Evolutionary conservation across 176 grass and related monocot species (phyloP).

Genomic region (Secale cereale): DNA sequence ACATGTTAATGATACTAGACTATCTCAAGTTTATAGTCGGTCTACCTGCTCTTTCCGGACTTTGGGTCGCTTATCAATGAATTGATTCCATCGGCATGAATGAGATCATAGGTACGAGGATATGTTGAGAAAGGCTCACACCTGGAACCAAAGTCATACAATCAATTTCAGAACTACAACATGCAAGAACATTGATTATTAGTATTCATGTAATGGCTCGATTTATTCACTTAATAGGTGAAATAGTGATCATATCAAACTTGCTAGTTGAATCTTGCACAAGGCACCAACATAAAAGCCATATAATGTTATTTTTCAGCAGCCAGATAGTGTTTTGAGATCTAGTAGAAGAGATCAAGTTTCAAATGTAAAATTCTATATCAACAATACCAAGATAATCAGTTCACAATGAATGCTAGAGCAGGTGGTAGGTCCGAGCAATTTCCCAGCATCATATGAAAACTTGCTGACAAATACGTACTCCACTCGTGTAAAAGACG

Average conservation of each 20-base stretch:
- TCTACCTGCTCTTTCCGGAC: slow-evolving; percentile 68
- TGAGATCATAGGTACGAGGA: slow-evolving; percentile 86
- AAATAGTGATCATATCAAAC: not conserved
- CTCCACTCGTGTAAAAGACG: too few species aligned
- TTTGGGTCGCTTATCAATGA: slow-evolving; percentile 54
- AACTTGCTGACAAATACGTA: not conserved
- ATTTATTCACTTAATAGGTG: not conserved
- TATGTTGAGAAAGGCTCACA: slow-evolving; percentile 96
- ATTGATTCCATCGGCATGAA: slow-evolving; percentile 82
- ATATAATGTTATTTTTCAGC: not conserved
- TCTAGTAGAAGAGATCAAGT: not conserved
- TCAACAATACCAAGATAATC: not conserved
- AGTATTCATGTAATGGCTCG: not conserved
- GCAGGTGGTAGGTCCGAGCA: not conserved
- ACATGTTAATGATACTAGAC: not conserved
- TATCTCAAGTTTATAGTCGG: slow-evolving; percentile 1
- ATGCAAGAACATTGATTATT: not conserved
- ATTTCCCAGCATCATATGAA: not conserved
- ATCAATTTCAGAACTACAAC: not conserved
- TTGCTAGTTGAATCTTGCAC: slow-evolving; percentile 5
- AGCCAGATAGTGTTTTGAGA: not conserved
- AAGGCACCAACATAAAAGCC: not conserved
- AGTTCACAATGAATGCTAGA: not conserved
- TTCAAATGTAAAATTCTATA: not conserved
- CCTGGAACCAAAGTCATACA: slow-evolving; percentile 49